A percentile compares a stretch with the other conserved stretches of the same genome.
Conservation (phyloP, 257 asterid species). For the Forsythia suspensa region DNA sequence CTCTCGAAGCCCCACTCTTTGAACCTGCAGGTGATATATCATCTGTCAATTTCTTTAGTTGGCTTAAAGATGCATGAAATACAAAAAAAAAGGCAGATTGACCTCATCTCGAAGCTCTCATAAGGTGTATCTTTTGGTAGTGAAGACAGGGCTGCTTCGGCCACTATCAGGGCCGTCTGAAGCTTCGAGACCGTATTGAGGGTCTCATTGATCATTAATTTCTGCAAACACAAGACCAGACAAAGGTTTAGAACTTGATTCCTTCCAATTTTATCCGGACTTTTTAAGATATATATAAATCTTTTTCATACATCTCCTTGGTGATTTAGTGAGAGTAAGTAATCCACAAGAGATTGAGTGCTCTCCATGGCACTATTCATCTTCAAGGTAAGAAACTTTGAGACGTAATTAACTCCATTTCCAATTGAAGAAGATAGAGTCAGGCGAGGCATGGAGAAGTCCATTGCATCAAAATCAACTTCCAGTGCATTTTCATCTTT, state of each 20-base stretch:
- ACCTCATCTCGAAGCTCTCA: constrained; percentile 80
- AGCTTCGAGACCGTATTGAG: constrained; percentile 68
- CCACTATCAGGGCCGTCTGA: constrained; percentile 68
- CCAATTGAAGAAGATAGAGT: constrained; percentile 80
- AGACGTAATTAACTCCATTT: constrained; percentile 63
- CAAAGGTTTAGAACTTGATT: background rate
- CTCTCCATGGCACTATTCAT: constrained; percentile 39
- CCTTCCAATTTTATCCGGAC: background rate
- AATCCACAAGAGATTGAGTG: constrained; percentile 71
- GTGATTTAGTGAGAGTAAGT: constrained; percentile 66
- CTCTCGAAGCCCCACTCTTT: constrained; percentile 89
- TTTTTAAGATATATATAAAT: background rate
- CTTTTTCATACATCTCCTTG: constrained; percentile 70
- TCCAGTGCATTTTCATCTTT: constrained; percentile 80
- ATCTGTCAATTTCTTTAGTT: background rate
- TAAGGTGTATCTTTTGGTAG: constrained; percentile 72
- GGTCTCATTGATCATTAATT: constrained; percentile 80
- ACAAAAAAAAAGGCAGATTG: constrained; percentile 4
- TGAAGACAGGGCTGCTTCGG: constrained; percentile 62
- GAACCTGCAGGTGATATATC: constrained; percentile 44
- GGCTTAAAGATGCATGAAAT: background rate
- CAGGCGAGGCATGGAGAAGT: constrained; percentile 62
- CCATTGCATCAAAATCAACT: constrained; percentile 86
- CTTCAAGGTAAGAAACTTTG: constrained; percentile 74
- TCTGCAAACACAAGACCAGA: constrained; percentile 46